phyloP scores from a whole-genome alignment of 371 early-diverging fungal species.

The Mucor irregularis region DNA sequence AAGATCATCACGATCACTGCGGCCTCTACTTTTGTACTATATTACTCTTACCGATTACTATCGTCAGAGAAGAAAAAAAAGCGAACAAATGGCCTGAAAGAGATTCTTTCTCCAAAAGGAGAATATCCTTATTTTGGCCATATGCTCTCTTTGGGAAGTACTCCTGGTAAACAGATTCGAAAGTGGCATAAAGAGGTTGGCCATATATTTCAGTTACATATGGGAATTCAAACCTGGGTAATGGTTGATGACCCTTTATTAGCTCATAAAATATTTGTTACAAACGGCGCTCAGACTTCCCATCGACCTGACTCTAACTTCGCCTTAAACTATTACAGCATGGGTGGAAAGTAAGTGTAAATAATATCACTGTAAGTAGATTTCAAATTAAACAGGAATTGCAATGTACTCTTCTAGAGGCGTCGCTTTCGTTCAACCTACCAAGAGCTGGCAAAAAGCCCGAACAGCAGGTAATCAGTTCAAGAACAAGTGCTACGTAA shows the following conservation, averaged over 20 bases:
- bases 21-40: too few relatives aligned
- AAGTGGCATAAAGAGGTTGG: constrained; percentile 19
- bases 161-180: background rate
- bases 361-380: background rate
- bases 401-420: background rate
- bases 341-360: background rate
- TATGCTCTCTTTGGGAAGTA: constrained; percentile 1
- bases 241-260: constrained; percentile 12
- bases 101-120: constrained; percentile 2
- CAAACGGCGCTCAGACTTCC: constrained; percentile 1
- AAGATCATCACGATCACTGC: too few relatives aligned
- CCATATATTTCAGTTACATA: constrained; percentile 11
- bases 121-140: constrained; percentile 14
- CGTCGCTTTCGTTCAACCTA: background rate
- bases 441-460: background rate
- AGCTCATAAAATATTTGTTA: constrained; percentile 20
- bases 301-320: constrained; percentile 6
- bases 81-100: constrained; percentile 8
- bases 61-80: too few relatives aligned
- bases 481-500: too few relatives aligned
- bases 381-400: background rate
- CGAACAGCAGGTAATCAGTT: too few relatives aligned
- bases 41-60: too few relatives aligned
- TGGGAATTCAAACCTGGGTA: constrained; percentile 17
- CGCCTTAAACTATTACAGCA: constrained; percentile 1